Percentiles rank a stretch among this genome's conserved stretches.
These are phyloP conservation scores for Symmetrospora coprosmae DNA, from an alignment of 768 basidiomycete species.

Conservation along the genomic window DNA sequence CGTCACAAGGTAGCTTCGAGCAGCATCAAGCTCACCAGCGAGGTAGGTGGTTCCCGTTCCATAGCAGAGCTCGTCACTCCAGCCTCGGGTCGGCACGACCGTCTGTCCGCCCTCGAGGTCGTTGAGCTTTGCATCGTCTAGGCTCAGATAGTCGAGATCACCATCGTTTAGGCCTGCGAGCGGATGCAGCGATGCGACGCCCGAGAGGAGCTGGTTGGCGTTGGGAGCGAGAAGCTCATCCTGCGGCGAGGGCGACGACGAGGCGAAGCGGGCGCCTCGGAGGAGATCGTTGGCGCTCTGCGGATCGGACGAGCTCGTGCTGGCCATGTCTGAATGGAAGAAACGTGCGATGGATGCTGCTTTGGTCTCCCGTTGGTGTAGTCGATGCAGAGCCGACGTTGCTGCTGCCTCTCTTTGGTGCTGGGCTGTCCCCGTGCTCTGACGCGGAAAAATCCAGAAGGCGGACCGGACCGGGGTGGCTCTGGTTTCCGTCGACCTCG, in stretches of 20 bases:
- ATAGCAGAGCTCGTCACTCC: slow-evolving; percentile 98
- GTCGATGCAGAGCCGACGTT: no score
- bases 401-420: no score
- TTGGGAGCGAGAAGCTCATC: slow-evolving; percentile 55
- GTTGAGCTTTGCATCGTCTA: slow-evolving; percentile 91
- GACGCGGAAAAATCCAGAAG: no score
- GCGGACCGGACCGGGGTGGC: no score
- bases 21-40: slow-evolving; percentile 54
- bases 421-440: no score
- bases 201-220: slow-evolving; percentile 69
- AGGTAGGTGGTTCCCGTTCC: slow-evolving; percentile 99
- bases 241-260: slow-evolving; percentile 22
- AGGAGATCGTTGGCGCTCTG: no score
- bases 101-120: slow-evolving; percentile 77
- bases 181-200: slow-evolving; percentile 84
- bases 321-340: neutral
- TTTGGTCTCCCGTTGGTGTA: no score
- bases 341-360: neutral
- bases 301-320: slow-evolving; percentile 12
- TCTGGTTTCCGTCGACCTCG: neutral
- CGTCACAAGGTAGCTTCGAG: slow-evolving; percentile 43
- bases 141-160: slow-evolving; percentile 70
- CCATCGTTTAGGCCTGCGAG: slow-evolving; percentile 73
- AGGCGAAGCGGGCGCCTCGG: slow-evolving; percentile 24
- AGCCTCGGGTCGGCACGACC: slow-evolving; percentile 86